Evolutionary conservation across 2,329 filamentous ascomycete species (phyloP).

Genomic region (Fonsecaea monophora): DNA sequence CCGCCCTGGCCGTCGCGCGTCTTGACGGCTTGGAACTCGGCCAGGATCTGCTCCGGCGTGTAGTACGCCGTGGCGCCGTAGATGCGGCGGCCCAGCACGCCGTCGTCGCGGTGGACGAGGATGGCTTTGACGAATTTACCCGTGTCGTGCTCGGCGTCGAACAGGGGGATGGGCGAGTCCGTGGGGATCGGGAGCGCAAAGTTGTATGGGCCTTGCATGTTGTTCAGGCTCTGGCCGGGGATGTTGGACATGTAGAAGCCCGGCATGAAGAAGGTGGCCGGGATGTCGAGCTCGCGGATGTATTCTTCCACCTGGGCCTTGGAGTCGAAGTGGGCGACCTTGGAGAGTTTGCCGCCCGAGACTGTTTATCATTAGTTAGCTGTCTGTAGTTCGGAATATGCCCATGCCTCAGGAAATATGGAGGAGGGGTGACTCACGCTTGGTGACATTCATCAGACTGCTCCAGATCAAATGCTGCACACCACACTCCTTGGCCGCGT

Average conservation of each 20-base stretch:
- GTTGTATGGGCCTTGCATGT: constrained; percentile 43
- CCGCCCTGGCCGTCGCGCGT: constrained; percentile 39
- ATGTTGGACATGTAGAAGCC: constrained; percentile 55
- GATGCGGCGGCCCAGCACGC: constrained; percentile 48
- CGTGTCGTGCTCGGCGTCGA: constrained; percentile 54
- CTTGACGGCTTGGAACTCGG: constrained; percentile 48
- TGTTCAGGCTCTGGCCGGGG: constrained; percentile 43
- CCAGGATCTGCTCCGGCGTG: constrained; percentile 50
- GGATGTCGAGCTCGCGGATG: constrained; percentile 44
- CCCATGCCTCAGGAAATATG: background rate
- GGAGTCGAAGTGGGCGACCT: constrained; percentile 49
- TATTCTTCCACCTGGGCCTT: constrained; percentile 51
- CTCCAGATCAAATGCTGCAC: constrained; percentile 51
- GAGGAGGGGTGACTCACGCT: constrained; percentile 20
- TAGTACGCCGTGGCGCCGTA: constrained; percentile 52
- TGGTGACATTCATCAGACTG: constrained; percentile 44
- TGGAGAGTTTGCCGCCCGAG: constrained; percentile 45
- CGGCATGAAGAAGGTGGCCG: constrained; percentile 50
- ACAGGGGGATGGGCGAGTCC: constrained; percentile 49
- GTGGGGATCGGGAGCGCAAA: constrained; percentile 39
- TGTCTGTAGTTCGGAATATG: background rate
- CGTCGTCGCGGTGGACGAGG: constrained; percentile 42
- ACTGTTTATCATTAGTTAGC: constrained; percentile 18
- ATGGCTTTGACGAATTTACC: constrained; percentile 51
- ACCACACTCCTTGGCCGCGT: constrained; percentile 44